Conservation (phyloP, 2,329 filamentous ascomycete species). For the Hypoxylon rubiginosum region DNA sequence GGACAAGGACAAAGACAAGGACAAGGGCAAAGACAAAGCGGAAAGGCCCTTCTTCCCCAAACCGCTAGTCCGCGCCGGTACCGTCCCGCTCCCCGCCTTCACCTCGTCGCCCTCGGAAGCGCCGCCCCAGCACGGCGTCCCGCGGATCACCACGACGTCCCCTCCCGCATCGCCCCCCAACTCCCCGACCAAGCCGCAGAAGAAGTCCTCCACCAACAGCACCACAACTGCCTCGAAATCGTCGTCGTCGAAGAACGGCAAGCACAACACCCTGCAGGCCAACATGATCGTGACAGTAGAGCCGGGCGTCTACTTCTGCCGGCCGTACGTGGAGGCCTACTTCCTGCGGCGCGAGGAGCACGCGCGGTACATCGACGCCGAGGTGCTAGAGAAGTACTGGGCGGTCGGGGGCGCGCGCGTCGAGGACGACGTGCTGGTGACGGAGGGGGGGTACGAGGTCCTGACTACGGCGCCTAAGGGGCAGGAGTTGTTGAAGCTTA, state of each 20-base stretch:
- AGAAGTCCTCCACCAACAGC: background rate
- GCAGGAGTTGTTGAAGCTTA: slow-evolving; percentile 75
- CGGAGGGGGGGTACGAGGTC: slow-evolving; percentile 83
- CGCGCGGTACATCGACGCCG: slow-evolving; percentile 73
- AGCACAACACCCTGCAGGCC: slow-evolving; percentile 59
- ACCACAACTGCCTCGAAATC: slow-evolving; percentile 8
- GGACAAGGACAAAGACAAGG: background rate
- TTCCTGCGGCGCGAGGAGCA: slow-evolving; percentile 72
- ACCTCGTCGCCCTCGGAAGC: slow-evolving; percentile 7
- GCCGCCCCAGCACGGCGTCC: slow-evolving; percentile 4
- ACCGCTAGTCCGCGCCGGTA: slow-evolving; percentile 13
- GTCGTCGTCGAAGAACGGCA: slow-evolving; percentile 26
- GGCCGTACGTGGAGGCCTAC: slow-evolving; percentile 78
- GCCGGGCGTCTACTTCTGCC: slow-evolving; percentile 83
- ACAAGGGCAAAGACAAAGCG: background rate
- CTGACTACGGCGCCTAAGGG: slow-evolving; percentile 84
- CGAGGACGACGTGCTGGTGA: slow-evolving; percentile 90
- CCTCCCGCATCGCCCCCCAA: background rate
- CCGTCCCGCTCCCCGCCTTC: slow-evolving; percentile 18
- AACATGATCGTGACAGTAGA: slow-evolving; percentile 84
- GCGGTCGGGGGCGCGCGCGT: slow-evolving; percentile 89
- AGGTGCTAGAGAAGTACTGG: slow-evolving; percentile 77
- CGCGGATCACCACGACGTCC: slow-evolving; percentile 4
- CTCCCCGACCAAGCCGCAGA: background rate
- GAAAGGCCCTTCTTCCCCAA: slow-evolving; percentile 1